phyloP scores from a whole-genome alignment of 78 protist species.

The Dictyostelium purpureum region DNA sequence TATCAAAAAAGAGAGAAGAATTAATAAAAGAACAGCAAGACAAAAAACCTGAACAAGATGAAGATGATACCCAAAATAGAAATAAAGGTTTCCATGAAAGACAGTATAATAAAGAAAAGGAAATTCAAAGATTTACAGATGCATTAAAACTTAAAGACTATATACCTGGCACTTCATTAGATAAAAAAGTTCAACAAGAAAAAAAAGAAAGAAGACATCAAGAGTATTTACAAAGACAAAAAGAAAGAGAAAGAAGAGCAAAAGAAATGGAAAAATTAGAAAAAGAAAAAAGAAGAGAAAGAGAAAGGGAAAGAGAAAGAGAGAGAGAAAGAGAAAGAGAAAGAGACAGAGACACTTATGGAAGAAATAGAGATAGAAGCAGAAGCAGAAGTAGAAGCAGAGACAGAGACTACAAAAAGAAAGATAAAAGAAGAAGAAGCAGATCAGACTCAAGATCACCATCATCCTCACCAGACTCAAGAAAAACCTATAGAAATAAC shows the following conservation, averaged over 20 bases:
- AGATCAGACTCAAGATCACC: not conserved
- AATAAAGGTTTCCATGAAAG: slow-evolving; percentile 14
- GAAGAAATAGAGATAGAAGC: not conserved
- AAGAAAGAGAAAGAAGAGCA: slow-evolving; percentile 2
- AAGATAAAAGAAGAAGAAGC: slow-evolving; percentile 1
- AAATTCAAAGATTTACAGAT: slow-evolving; percentile 27
- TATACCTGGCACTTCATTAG: slow-evolving; percentile 43
- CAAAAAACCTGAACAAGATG: not conserved
- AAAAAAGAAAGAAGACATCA: slow-evolving; percentile 26
- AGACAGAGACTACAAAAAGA: not conserved
- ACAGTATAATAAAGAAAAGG: slow-evolving; percentile 39
- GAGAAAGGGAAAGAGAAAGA: slow-evolving; percentile 1
- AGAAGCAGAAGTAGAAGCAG: not conserved
- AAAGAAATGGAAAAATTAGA: slow-evolving; percentile 4
- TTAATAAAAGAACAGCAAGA: not conserved
- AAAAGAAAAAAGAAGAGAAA: slow-evolving; percentile 1
- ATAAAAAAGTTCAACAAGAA: slow-evolving; percentile 41
- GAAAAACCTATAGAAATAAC: not conserved
- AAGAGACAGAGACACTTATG: not conserved
- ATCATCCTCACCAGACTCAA: not conserved
- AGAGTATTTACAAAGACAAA: slow-evolving; percentile 20
- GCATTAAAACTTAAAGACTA: slow-evolving; percentile 45
- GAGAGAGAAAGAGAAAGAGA: not conserved
- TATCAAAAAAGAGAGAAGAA: slow-evolving; percentile 32
- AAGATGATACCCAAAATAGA: not conserved